Evolutionary conservation across 1,139 yeast genomes (phyloP), one percentile per base, ranked within the genome.

Genomic region (Saccharomyces hybrid): DNA sequence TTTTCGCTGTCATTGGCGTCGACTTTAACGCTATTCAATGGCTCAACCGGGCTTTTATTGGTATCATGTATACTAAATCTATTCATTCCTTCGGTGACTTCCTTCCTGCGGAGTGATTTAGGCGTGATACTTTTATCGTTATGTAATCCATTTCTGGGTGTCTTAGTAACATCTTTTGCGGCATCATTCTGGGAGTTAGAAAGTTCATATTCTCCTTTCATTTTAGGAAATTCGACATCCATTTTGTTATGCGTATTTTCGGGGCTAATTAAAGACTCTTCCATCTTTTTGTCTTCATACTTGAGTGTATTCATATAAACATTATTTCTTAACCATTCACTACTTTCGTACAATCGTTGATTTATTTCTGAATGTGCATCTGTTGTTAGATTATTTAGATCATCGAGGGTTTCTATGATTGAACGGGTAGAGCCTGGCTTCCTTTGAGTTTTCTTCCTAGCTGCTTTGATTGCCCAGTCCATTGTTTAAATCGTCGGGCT

Each of bases 401-500:
- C 52, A 52, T 66, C 65, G 19, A 68, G 58, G 3, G 70, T 62
- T 52, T 67, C 70, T 3, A 68, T 59, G 31, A 68, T 65, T 9
- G 70, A 67, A 50, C 70, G 57, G 5, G 71, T 64, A 25, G 66
- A 60, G n/a, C 70, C 70, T 38, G 64, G 61, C 19, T 59, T 55
- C 49, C 60, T 57, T 51, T 59, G 58, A 14, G 62, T 59, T 54
- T 66, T 64, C 52, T 59, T 63, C 54, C 60, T 61, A 31, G 69
- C 70, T 19, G 70, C 68, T 47, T 55, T 52, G 23, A 64, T 56
- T 16, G 65, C 65, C 70, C 70, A 66, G 54, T 67, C 69, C 70
- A 66, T 67, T 26, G 32, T 48, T 48, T 34, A 23, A 34, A 16
- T 19, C 6, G 1, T 23, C 13, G 4, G 16, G n/a, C 13, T 23